A percentile compares a stretch with the other conserved stretches of the same genome.
phyloP scores from a whole-genome alignment of 176 grass and related monocot genomes.

The Puya raimondii region DNA sequence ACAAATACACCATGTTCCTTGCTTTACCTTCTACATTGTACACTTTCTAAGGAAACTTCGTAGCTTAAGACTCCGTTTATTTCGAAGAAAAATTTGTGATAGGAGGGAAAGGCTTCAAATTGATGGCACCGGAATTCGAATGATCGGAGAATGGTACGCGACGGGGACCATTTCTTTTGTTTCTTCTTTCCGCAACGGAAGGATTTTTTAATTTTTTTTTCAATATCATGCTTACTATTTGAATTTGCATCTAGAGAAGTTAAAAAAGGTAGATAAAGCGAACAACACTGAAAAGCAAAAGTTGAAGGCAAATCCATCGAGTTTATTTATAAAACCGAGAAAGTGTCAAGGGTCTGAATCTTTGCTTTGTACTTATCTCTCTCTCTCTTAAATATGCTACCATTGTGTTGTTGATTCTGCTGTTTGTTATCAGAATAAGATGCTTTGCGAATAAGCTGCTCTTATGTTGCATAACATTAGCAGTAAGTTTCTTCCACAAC shows the following conservation, averaged over 20 bases:
- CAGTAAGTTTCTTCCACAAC: neutral
- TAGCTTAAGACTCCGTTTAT: neutral
- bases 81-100: neutral
- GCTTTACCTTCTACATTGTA: neutral
- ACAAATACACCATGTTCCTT: neutral
- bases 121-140: neutral
- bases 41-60: neutral
- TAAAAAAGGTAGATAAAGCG: neutral
- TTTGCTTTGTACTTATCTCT: neutral
- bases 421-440: neutral
- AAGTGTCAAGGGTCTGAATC: neutral
- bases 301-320: neutral
- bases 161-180: neutral
- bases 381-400: too few species aligned
- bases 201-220: neutral
- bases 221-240: neutral
- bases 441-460: neutral
- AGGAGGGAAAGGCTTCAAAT: neutral
- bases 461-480: neutral
- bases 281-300: neutral
- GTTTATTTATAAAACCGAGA: neutral
- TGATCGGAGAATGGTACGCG: neutral
- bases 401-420: neutral
- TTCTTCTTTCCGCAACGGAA: neutral
- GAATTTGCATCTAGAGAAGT: neutral